Base-by-base conservation (phyloP, 257 asterid species). In the Rhazya stricta region DNA sequence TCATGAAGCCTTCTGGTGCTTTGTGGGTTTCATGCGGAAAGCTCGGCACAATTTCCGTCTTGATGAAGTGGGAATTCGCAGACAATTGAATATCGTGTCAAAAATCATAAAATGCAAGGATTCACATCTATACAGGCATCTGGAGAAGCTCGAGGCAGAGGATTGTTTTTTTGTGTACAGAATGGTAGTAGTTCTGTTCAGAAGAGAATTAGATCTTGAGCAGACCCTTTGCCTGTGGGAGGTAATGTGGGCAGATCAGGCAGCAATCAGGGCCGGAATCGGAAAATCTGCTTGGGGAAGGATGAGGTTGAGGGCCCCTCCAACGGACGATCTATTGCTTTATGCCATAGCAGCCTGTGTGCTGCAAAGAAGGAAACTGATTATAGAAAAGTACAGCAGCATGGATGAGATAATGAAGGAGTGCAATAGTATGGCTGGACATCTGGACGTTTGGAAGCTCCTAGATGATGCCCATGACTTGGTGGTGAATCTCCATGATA, bases 201-300 rank as follows among this genome's bases (percentile, higher is more conserved):
- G 98, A 53, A 80, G 98, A 81, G 98, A 93, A 84, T 72, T 93
- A 63, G 81, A 84, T 48, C 87, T 91, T 21, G 98, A 91, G 80
- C 98, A 89, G 89, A 91, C 92, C 11, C 89, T 91, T 50, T 88
- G 94, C 81, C 90, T 93, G 0, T 93, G 98, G 98, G 98, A 93
- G 83, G 96, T 93, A 29, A 91, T 91, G 96, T 93, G 98, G 97
- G 97, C 98, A 0, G 98, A 93, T 83, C 98, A 93, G 77, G 97
- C 95, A 4, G 98, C 98, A 12, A 80, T 93, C 32, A 86, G 97
- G 72, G 96, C 94, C 2, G 94, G 96, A 30, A 85, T 93, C 2
- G 87, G 85, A 0, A 87, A 86, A 78, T 88, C 96, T 5, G 84
- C 91, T 0, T 85, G 95, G 95, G 83, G 92, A 29, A 86, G 87